Evolutionary conservation across 1,284 basidiomycete species (phyloP), one percentile per base, ranked within the genome.

Genomic region (Pseudozyma thailandica): DNA sequence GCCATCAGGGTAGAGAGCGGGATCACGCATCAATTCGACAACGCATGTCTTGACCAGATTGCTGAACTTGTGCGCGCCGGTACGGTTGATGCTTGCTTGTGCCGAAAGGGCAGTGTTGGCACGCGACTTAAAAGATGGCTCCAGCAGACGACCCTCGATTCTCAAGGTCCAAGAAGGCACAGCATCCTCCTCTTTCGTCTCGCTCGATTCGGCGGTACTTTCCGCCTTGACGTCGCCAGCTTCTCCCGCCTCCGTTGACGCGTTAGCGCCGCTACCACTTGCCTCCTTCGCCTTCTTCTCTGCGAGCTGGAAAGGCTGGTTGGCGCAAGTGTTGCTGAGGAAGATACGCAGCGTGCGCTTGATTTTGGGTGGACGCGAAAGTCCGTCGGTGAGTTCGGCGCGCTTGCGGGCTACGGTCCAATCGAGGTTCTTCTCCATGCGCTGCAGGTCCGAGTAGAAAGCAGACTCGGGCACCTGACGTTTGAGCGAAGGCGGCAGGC

Each of bases 351-450:
- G 79, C 1, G 90, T 94, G 27, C 94, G 88, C 52, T 91, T 90
- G 54, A 91, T 85, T 70, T 84, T 81, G 6, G 84, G 79, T 8
- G 85, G 83, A 60, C 84, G 68, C 44, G 74, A 74, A 51, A 80
- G 57, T 4, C 72, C 72, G 28, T 82, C 80, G 37, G 74, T 74
- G 9, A 82, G 89, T 81, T 98, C 95, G 12, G 91, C 91, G 71
- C 88, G 89, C 83, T 96, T 96, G 72, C 95, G 86, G 74, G 89
- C 89, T 84, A 96, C 90, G 6, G 92, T 95, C 95, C 95, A 98
- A 84, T 98, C 94, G 10, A 98, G 86, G 82, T 91, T 92, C 65
- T 91, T 88, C 84, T 97, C 94, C 87, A 93, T 91, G 62, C 91
- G 90, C 44, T 94, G 85, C 28, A 98, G 86, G 77, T 92, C 89